phyloP scores from a whole-genome alignment of 305 asterid species.

The Ajuga reptans region DNA sequence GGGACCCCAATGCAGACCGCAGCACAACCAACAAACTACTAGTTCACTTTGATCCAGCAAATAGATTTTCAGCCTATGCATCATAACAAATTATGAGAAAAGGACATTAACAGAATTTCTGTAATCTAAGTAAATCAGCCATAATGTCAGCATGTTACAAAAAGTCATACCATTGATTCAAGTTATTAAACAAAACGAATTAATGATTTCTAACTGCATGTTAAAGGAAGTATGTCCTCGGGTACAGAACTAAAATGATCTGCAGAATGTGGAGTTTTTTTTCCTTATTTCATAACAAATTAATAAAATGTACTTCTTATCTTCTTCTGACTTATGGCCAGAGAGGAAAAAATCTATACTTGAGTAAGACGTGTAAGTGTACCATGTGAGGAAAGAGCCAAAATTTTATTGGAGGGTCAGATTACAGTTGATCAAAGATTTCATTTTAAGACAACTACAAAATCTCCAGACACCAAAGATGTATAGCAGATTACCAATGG shows the following conservation, averaged over 20 bases:
- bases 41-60: neutral
- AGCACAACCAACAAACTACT: constrained; percentile 6
- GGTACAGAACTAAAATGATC: neutral
- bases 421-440: neutral
- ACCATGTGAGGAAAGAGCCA: neutral
- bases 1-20: constrained; percentile 10
- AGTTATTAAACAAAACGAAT: constrained; percentile 1
- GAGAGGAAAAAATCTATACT: neutral
- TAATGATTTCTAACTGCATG: neutral
- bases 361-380: neutral
- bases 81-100: constrained; percentile 10
- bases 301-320: neutral
- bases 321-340: neutral
- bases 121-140: neutral
- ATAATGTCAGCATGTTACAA: neutral
- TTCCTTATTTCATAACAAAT: neutral
- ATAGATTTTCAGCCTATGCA: constrained; percentile 15
- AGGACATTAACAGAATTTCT: neutral
- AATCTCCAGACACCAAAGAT: neutral
- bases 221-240: neutral
- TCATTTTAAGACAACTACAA: neutral
- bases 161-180: neutral
- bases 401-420: neutral
- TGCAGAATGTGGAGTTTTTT: neutral
- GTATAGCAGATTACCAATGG: neutral